Evolutionary conservation across 208 protist genomes (phyloP), one percentile per base, ranked within the genome.

Genomic region (Trypanosoma lewisi): DNA sequence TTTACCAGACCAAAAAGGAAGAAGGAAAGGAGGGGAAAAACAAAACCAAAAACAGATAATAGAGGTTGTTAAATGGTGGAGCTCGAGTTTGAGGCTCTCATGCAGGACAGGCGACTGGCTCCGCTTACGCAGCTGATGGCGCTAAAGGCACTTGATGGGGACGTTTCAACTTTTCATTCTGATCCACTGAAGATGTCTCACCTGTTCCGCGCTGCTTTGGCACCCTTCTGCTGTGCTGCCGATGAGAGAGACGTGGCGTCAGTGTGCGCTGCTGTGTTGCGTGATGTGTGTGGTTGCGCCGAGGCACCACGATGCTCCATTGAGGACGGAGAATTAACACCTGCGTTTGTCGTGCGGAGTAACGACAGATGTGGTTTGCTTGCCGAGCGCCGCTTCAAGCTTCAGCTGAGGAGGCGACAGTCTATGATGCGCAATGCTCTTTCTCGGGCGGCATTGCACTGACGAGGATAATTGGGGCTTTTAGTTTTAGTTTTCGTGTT

Each of bases 311-410:
- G 11, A 4, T 11, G 8, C 39, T 23, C 56, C n/a, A 23, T 41
- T 4, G 37, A 34, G 28, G 14, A 21, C 27, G 21, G 19, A n/a
- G 3, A 42, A 28, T 28, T 50, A 16, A 67, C 25, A n/a, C 61
- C 61, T 12, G n/a, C 25, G 23, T 67, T 67, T 44, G 49, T 67
- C 49, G 21, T 37, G 37, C 33, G 49, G 41, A 58, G 61, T 58
- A 25, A 4, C 23, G 61, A 67, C 17, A 19, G 6, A n/a, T 25
- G 39, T 37, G 36, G 50, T 17, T 12, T 31, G 33, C 23, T 67
- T 37, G 50, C 36, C 16, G 49, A 67, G 17, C 50, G 37, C 28
- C 61, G 61, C 33, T 27, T 67, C 11, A 3, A 33, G 16, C 2
- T 25, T 21, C 61, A 49, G 30, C 39, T 67, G 16, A 37, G n/a